Base-by-base conservation (phyloP, 768 basidiomycete species). In the Mycena kentingensis region DNA sequence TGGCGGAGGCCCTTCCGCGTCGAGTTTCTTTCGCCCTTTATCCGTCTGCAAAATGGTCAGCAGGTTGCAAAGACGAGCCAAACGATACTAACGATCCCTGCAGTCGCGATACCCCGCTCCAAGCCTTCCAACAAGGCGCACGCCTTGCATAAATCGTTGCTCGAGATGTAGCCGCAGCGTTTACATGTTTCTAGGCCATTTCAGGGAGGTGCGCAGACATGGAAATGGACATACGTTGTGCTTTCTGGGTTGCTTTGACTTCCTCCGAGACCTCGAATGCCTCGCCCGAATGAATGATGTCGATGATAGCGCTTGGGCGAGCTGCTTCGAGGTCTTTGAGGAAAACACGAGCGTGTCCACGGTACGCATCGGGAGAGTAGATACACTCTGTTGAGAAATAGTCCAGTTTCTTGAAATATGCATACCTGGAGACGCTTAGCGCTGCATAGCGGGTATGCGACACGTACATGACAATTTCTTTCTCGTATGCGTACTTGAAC, bases 341-440 rank as follows among this genome's bases (percentile, higher is more conserved):
- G 62, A 98, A 96, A 0, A 83, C 84, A 42, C 97, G 81, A 1
- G 97, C 94, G 66, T 98, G 95, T 0, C 97, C 97, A 7, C 97
- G 88, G 67, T 99, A 99, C 4, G 97, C 97, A 67, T 98, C 97
- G 8, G 97, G 96, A 4, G 94, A 95, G 69, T 99, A 99, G 61
- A 98, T 98, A 68, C 97, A 99, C 67, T 99, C 97, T 7, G 96
- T 99, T 2, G 95, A 98, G 71, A 97, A 98, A 70, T 99, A 99
- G 65, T 98, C 95, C 19, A 99, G 78, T 70, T 98, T 97, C 77
- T 96, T 98, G 78, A 98, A 98, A 71, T 99, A 98, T 8, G 96
- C 96, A 68, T 98, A 98, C 93, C 93, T 95, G 62, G 31, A 28
- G 27, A 51, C 27, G 15, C 35, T 29, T 26, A 28, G 28, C 21